Base-by-base conservation (phyloP, 2,329 filamentous ascomycete species). In the Xylaria sp. region DNA sequence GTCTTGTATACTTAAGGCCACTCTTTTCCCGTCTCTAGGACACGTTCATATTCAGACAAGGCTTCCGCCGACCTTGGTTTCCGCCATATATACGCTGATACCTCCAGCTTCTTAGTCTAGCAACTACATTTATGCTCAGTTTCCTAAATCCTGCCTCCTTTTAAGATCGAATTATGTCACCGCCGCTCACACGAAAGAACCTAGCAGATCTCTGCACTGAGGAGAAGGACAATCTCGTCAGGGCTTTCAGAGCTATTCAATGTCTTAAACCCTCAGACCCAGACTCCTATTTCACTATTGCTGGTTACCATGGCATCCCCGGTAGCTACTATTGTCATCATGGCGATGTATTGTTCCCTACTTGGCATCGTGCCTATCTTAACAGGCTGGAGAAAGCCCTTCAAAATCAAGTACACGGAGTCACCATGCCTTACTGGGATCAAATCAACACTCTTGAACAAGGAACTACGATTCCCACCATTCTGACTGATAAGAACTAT, bases 291-390 rank as follows among this genome's bases (percentile, higher is more conserved):
- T 60, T 60, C 10, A 60, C 51, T 5, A 60, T 60, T 38, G 35
- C 57, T 19, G 27, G 57, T 0, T 60, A 60, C 49, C 51, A 54
- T 9, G 57, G 51, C 2, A 60, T 60, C 35, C 49, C 51, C 4
- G 49, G 56, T 4, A 43, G 23, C 9, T 59, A 41, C 29, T 55
- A 37, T 38, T 61, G 58, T 29, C 58, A 61, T n/a, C 58, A 57
- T 47, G 58, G 53, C 4, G 52, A 60, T 33, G 37, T 40, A 3
- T 10, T 60, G n/a, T 60, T 60, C 17, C 58, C 58, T 1, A 57
- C 58, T 3, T 61, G 58, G 58, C 58, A 61, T 33, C 53, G 53
- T 9, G 53, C 58, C 4, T 61, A 57, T 17, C 33, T 61, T 2
- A 21, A 29, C 3, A 33, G 38, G n/a, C 58, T 61, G 1, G 58